Conservation (phyloP, 148 eudicot species). For the Nyssa sinensis region DNA sequence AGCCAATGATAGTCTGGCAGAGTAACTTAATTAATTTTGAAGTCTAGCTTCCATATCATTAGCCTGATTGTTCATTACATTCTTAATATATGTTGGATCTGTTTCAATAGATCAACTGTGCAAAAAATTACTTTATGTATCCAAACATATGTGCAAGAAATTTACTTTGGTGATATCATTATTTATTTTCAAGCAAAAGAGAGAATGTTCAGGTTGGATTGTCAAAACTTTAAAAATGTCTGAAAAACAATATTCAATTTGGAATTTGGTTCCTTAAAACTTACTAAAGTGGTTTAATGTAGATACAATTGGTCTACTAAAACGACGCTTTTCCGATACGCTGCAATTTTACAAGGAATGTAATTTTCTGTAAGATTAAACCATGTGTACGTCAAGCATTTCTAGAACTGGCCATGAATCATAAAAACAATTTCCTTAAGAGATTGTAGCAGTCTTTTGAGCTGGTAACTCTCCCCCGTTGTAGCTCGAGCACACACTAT, state of each 20-base stretch:
- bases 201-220: not conserved
- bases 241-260: no score
- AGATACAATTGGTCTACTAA: not conserved
- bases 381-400: not conserved
- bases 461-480: not conserved
- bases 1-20: not conserved
- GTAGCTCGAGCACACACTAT: conserved; percentile 1
- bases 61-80: not conserved
- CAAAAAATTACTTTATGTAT: no score
- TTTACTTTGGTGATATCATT: not conserved
- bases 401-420: not conserved
- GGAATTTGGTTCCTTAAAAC: not conserved
- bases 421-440: not conserved
- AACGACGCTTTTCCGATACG: not conserved
- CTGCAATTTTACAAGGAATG: no score
- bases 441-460: not conserved
- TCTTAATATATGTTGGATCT: not conserved
- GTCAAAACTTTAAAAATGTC: not conserved
- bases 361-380: not conserved
- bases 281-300: not conserved
- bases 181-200: not conserved
- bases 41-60: not conserved
- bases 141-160: no score
- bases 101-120: not conserved
- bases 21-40: not conserved